Evolutionary conservation across 306 rosid species (phyloP), one percentile per base, ranked within the genome.

Genomic region (Gastrolobium bilobum): DNA sequence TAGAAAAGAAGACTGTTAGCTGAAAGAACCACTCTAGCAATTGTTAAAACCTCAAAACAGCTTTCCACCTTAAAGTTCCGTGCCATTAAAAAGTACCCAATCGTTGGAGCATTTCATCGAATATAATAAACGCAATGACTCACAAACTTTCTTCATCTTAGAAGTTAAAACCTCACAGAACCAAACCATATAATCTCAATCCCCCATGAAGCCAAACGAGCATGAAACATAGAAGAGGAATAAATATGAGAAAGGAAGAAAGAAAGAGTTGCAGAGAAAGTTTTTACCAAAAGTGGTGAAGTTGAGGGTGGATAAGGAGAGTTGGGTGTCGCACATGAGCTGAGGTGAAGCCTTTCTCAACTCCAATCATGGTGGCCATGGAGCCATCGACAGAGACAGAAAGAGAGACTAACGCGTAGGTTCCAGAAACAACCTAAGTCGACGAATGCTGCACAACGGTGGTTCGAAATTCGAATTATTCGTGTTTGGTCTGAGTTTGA

Each of bases 331-430:
- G 35, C 15, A 20, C 9, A 64, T 64, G 15, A 64, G 52, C 13
- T 64, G 57, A 5, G 43, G 20, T 30, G 58, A 33, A 13, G 54
- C 43, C 0, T 47, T 68, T 47, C 11, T 47, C 30, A 48, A 47
- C 52, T 47, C 73, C 59, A 68, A 47, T 47, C 54, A 68, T 46
- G 42, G 58, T 30, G 73, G 43, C 58, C 43, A 47, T 47, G 43
- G 26, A 30, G 4, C 43, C 73, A 68, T 68, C 2, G 54, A 65
- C 26, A 50, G 56, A 47, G 11, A 47, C 26, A 20, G 26, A n/a
- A n/a, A n/a, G n/a, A n/a, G n/a, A 20, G 26, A 20, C 26, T 20
- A 20, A 20, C 26, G 26, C 26, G 26, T 20, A 20, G 26, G 26
- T 20, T 20, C 26, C 26, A 20, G 26, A 20, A 20, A 20, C 26